A percentile compares a stretch with the other conserved stretches of the same genome.
These are phyloP conservation scores for Decorospora gaudefroyi DNA, from an alignment of 2,329 filamentous ascomycete genomes.

Conservation along the genomic window DNA sequence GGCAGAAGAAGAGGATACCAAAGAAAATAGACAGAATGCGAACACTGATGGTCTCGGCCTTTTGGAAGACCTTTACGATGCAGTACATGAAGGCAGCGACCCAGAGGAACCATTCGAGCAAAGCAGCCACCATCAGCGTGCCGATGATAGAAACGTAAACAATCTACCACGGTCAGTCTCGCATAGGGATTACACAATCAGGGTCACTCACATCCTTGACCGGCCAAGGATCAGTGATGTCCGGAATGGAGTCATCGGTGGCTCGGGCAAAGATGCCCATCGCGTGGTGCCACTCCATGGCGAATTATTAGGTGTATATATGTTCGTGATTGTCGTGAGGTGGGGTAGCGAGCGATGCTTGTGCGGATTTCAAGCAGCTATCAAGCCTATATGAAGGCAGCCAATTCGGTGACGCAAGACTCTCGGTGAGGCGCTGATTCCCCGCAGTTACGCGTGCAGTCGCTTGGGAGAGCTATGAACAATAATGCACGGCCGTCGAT, in stretches of 20 bases:
- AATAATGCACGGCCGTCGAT: constrained; percentile 15
- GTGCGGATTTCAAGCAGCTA: constrained; percentile 10
- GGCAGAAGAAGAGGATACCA: constrained; percentile 70
- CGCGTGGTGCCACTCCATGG: constrained; percentile 31
- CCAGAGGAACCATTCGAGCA: constrained; percentile 94
- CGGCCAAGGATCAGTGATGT: constrained; percentile 47
- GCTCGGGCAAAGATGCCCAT: constrained; percentile 36
- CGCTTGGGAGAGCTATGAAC: constrained; percentile 13
- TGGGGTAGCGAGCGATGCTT: constrained; percentile 17
- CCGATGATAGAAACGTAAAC: constrained; percentile 82
- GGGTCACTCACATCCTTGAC: constrained; percentile 48
- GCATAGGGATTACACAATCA: neutral
- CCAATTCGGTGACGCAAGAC: constrained; percentile 7
- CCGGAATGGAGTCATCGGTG: constrained; percentile 34
- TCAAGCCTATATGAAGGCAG: constrained; percentile 15
- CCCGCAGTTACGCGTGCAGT: constrained; percentile 10
- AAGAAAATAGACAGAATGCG: constrained; percentile 76
- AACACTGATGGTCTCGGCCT: constrained; percentile 87
- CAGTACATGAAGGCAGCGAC: constrained; percentile 93
- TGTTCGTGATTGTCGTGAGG: constrained; percentile 24
- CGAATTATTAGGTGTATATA: constrained; percentile 23
- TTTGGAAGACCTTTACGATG: constrained; percentile 81
- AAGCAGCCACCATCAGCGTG: constrained; percentile 77
- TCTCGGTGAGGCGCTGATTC: constrained; percentile 12
- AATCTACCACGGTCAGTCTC: constrained; percentile 62